Percentiles rank a stretch among this genome's conserved stretches.
phyloP scores from a whole-genome alignment of 805 yeast genomes.

The Starmerella stellata region DNA sequence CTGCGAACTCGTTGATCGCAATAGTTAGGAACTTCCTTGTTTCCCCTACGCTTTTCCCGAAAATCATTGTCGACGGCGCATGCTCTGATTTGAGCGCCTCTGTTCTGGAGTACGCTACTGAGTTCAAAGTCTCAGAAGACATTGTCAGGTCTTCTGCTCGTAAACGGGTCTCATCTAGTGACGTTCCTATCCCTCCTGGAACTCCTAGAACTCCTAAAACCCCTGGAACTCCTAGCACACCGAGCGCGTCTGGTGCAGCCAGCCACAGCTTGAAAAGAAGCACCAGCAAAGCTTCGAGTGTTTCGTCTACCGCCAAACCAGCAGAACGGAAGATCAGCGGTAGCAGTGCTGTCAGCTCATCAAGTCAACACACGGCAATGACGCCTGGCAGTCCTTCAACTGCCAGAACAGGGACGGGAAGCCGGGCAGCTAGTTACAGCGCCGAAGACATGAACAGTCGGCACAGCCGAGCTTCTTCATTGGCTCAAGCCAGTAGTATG shows the following conservation, averaged over 20 bases:
- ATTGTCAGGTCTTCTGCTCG: not conserved
- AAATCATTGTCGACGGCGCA: slow-evolving; percentile 53
- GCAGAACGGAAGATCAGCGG: not conserved
- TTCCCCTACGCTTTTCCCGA: slow-evolving; percentile 48
- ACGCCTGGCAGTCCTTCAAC: not conserved
- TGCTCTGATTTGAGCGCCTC: slow-evolving; percentile 53
- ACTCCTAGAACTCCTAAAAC: not conserved
- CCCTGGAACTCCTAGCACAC: not conserved
- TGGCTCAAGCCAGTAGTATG: too few species aligned
- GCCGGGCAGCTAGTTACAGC: not conserved
- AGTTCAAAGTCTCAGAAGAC: slow-evolving; percentile 2
- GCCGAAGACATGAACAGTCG: not conserved
- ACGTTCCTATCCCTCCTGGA: not conserved
- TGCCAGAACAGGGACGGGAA: not conserved
- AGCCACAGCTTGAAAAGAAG: not conserved
- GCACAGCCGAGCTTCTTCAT: too few species aligned
- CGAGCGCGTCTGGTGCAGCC: not conserved
- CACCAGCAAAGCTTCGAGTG: not conserved
- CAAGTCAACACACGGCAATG: not conserved
- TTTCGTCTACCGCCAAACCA: not conserved
- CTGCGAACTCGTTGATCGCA: slow-evolving; percentile 59
- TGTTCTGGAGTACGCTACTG: slow-evolving; percentile 25
- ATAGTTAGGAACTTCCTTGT: slow-evolving; percentile 56
- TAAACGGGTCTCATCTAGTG: not conserved
- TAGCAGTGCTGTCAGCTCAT: not conserved